Evolutionary conservation across 129 eudicot genomes (phyloP), one percentile per base, ranked within the genome.

Genomic region (Pseudognaphalium luteoalbum): DNA sequence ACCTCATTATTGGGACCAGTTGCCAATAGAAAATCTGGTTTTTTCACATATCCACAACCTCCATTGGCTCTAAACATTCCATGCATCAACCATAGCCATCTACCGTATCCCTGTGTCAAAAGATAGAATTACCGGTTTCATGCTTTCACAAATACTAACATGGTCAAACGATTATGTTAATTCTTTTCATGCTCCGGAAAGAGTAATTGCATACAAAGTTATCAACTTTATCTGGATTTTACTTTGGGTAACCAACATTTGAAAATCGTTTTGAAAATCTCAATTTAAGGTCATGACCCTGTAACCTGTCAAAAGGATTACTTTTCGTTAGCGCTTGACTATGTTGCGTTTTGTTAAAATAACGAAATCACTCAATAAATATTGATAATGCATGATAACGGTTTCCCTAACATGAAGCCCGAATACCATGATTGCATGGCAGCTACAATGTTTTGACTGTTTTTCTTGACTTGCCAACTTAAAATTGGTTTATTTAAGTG

Each of bases 1-100:
- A 85, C 89, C 52, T 80, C 66, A 61, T 85, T 73, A 66, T 84
- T 64, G 29, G 86, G 83, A 41, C 85, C 84, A 21, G 12, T 25
- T 10, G 76, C 78, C 84, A 86, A 78, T 58, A 93, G 75, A 47
- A 93, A 79, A 80, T 88, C 92, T 61, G 98, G 98, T 78, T 93
- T 93, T 76, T 90, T 88, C 30, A 93, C 95, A 77, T 86, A 92
- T 7, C 98, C 98, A 70, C 98, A 89, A 6, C 98, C 93, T 63
- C 98, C 98, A 66, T 92, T 92, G 74, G 90, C 86, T 82, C 90
- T 80, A 62, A 90, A 92, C 93, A 90, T 86, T 66, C 98, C 98
- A 57, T 93, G 95, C 98, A 93, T 93, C 84, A 90, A 80, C 98
- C 98, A 93, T 6, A 92, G 94, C 0, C 78, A 77, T 78, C 87